Conservation (phyloP, 805 yeast genomes). For the Millerozyma acaciae region DNA sequence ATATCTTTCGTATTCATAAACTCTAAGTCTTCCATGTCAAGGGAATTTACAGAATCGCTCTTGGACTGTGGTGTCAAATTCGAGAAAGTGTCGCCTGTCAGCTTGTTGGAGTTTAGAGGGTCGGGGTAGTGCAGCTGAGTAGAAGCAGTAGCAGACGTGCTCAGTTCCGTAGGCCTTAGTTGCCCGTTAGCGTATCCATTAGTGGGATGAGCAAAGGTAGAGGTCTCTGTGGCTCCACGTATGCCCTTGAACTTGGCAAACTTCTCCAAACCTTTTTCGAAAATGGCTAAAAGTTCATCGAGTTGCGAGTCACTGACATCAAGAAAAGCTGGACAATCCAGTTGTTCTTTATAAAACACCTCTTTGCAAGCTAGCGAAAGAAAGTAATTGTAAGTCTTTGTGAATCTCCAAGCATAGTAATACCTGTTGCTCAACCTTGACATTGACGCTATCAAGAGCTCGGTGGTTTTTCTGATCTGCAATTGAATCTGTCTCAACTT, state of each 20-base stretch:
- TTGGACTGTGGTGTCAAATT: too few relatives aligned
- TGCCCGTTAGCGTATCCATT: too few relatives aligned
- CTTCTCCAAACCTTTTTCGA: constrained; percentile 6
- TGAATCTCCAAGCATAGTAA: constrained; percentile 65
- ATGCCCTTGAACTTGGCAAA: constrained; percentile 6
- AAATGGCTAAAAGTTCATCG: constrained; percentile 4
- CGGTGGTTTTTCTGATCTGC: too few relatives aligned
- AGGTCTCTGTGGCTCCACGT: too few relatives aligned
- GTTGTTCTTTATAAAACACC: constrained; percentile 18
- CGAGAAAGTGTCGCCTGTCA: too few relatives aligned
- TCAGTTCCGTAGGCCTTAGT: too few relatives aligned
- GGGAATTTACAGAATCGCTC: background rate
- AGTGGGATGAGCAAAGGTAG: too few relatives aligned
- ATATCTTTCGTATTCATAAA: constrained; percentile 26
- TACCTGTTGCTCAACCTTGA: constrained; percentile 52
- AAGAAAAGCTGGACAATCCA: background rate
- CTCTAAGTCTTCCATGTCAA: constrained; percentile 11
- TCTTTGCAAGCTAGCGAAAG: constrained; percentile 29
- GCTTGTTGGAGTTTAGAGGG: too few relatives aligned
- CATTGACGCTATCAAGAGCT: constrained; percentile 20
- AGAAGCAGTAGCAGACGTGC: too few relatives aligned
- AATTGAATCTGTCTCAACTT: too few relatives aligned
- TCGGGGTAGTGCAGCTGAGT: too few relatives aligned
- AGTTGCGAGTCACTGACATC: background rate
- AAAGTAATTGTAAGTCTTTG: constrained; percentile 50